A percentile compares a stretch with the other conserved stretches of the same genome.
phyloP scores from a whole-genome alignment of 768 basidiomycete species.

The Suillus hirtellus region DNA sequence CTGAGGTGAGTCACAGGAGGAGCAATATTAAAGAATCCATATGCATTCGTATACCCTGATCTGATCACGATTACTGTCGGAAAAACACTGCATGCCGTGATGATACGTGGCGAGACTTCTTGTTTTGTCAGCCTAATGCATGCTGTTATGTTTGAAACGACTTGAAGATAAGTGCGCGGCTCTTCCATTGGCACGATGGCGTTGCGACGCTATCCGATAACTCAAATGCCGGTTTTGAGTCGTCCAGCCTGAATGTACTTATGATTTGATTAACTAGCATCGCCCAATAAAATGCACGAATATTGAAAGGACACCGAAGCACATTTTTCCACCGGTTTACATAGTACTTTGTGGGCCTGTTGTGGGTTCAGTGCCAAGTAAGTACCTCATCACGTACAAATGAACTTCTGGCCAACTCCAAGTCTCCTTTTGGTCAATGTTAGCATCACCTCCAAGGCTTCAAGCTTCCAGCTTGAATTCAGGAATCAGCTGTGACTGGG shows the following conservation, averaged over 20 bases:
- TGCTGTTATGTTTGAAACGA: slow-evolving; percentile 1
- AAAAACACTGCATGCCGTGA: background rate
- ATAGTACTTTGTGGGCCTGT: background rate
- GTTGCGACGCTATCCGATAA: background rate
- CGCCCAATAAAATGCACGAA: background rate
- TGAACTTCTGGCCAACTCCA: background rate
- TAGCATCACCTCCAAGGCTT: background rate
- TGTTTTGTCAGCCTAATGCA: background rate
- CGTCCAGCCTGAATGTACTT: background rate
- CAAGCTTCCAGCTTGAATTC: background rate
- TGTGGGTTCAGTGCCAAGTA: background rate
- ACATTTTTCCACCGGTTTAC: background rate
- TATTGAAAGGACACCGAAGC: background rate
- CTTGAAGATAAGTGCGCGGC: background rate
- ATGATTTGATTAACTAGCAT: background rate
- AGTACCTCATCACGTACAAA: background rate
- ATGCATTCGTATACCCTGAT: background rate
- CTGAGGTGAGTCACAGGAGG: background rate
- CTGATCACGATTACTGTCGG: background rate
- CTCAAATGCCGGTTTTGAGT: background rate
- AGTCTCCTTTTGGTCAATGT: background rate
- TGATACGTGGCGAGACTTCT: slow-evolving; percentile 7
- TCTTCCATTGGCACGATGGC: background rate
- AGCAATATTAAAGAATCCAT: background rate
- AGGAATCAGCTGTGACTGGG: background rate